Evolutionary conservation across 352 stramenopile species (phyloP), one percentile per base, ranked within the genome.

Genomic region (Globisporangium parvum): DNA sequence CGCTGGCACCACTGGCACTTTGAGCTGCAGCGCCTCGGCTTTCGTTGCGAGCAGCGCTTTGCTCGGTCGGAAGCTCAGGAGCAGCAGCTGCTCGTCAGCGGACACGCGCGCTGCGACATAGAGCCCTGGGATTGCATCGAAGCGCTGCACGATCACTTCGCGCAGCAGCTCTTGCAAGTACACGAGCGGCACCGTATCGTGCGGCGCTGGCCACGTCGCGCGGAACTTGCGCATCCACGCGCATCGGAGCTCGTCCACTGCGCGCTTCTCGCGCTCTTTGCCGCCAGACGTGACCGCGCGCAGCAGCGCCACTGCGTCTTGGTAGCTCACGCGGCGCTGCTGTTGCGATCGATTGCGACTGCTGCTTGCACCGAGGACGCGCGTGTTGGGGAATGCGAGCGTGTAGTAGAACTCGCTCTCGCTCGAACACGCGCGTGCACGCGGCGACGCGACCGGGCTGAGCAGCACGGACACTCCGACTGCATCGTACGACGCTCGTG

Each of bases 401-500:
- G 77, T 85, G 70, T 93, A 93, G 60, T 77, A 82, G 64, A 82
- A 91, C 35, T 77, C 71, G 49, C 54, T 70, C 48, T 74, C 67
- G 17, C 37, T 37, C 31, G 31, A 37, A 12, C 31, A 37, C 8
- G 31, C 31, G 1, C 12, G 24, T 23, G 56, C 47, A 20, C 75
- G 76, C 5, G 81, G 79, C 9, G 75, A 87, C 35, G 57, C 45
- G 40, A 75, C 66, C 6, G 75, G 69, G 35, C 75, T 86, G 8
- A 57, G 42, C 26, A 60, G 46, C 28, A 89, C 62, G 5, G 65
- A 49, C 52, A 79, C 60, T 17, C 64, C 63, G 26, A 88, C 59
- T 26, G 79, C 71, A 53, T 75, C 61, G 54, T 84, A 85, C 45
- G 60, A 37, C 35, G 41, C 41, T 46, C 6, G 15, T n/a, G 41